Conservation (phyloP, 2,329 filamentous ascomycete species). For the Monosporascus sp. region DNA sequence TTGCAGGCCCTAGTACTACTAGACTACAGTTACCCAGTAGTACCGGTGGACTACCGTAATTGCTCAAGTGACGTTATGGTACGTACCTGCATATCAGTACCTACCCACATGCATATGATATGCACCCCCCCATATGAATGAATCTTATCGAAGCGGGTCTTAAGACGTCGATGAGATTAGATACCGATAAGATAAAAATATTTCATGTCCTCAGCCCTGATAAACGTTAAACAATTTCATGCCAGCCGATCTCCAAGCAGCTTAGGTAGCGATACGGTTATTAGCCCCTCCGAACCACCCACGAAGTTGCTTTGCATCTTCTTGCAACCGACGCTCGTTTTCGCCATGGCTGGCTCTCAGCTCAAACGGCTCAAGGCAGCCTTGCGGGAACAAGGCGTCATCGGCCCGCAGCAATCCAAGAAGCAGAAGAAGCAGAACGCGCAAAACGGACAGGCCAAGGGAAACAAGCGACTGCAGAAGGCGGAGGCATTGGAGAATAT, state of each 20-base stretch:
- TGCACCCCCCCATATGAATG: background rate
- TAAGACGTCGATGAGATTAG: too few species aligned
- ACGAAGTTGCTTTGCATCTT: background rate
- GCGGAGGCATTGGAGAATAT: slow-evolving; percentile 77
- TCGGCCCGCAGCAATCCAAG: slow-evolving; percentile 89
- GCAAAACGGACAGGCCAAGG: slow-evolving; percentile 58
- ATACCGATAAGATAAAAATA: background rate
- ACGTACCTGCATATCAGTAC: background rate
- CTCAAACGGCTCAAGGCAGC: slow-evolving; percentile 93
- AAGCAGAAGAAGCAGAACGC: slow-evolving; percentile 79
- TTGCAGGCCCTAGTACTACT: too few species aligned
- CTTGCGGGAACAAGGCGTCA: slow-evolving; percentile 80
- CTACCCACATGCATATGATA: background rate
- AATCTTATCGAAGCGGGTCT: background rate
- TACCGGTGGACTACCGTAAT: too few species aligned
- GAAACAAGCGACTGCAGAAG: slow-evolving; percentile 70
- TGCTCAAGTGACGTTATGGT: background rate
- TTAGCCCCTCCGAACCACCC: background rate
- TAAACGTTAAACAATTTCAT: background rate
- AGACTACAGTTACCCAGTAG: too few species aligned
- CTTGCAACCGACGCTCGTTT: background rate
- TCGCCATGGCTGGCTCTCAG: slow-evolving; percentile 86
- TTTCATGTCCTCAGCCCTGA: background rate
- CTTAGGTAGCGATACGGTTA: background rate
- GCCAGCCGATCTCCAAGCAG: background rate